Conservation (phyloP, 192 early-diverging fungal species). For the Cetraspora pellucida region DNA sequence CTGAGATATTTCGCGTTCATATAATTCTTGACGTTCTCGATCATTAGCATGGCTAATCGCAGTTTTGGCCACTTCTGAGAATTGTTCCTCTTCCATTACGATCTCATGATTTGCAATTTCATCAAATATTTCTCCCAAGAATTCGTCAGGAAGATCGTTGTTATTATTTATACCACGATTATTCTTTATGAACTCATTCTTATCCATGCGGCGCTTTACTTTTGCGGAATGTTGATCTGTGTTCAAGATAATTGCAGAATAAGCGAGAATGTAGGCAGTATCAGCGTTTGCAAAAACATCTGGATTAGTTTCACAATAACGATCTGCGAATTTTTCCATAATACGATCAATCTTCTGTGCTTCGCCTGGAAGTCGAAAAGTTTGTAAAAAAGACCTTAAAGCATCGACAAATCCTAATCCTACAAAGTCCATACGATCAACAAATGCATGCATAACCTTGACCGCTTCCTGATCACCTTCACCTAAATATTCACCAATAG, state of each 20-base stretch:
- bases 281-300: constrained; percentile 86
- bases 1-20: constrained; percentile 62
- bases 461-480: constrained; percentile 90
- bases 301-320: constrained; percentile 83
- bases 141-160: constrained; percentile 74
- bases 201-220: constrained; percentile 86
- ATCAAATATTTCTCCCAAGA: constrained; percentile 77
- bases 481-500: constrained; percentile 91
- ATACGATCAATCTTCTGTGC: constrained; percentile 94
- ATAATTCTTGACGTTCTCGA: constrained; percentile 59
- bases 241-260: constrained; percentile 91
- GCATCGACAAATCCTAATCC: constrained; percentile 77
- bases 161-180: constrained; percentile 96
- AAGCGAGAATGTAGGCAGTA: constrained; percentile 90
- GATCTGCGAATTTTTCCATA: constrained; percentile 96
- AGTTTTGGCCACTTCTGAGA: constrained; percentile 43
- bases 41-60: constrained; percentile 36
- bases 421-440: constrained; percentile 83
- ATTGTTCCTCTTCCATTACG: constrained; percentile 88
- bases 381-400: constrained; percentile 81
- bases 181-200: constrained; percentile 84
- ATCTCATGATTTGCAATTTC: constrained; percentile 86
- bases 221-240: constrained; percentile 90
- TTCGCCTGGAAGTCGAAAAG: constrained; percentile 91
- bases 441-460: constrained; percentile 92